Evolutionary conservation across 108 stramenopile genomes (phyloP).

Genomic region (Asterionellopsis glacialis): DNA sequence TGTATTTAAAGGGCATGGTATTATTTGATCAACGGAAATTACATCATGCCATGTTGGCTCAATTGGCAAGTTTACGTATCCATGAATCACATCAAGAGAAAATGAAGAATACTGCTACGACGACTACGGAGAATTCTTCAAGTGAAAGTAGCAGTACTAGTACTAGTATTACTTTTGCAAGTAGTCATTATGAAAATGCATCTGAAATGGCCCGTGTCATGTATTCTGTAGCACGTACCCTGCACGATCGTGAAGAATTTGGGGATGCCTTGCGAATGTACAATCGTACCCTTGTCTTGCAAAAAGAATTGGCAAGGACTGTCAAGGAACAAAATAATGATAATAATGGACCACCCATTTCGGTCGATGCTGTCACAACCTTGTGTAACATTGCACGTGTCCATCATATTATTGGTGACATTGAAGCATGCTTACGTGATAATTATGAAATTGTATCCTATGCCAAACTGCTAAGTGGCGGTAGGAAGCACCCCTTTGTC

Average conservation of each 20-base stretch:
- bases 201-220: slow-evolving; percentile 29
- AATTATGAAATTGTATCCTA: slow-evolving; percentile 20
- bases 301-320: slow-evolving; percentile 15
- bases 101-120: too few relatives aligned
- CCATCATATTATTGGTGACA: slow-evolving; percentile 33
- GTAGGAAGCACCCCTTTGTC: slow-evolving; percentile 39
- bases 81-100: too few relatives aligned
- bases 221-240: slow-evolving; percentile 33
- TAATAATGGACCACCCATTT: too few relatives aligned
- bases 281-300: slow-evolving; percentile 23
- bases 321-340: slow-evolving; percentile 7
- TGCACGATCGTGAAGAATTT: slow-evolving; percentile 46
- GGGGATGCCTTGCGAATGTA: slow-evolving; percentile 41
- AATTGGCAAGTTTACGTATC: too few relatives aligned
- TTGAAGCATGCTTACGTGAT: slow-evolving; percentile 28
- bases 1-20: too few relatives aligned
- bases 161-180: too few relatives aligned
- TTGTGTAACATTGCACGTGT: slow-evolving; percentile 39
- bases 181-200: slow-evolving; percentile 5
- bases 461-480: slow-evolving; percentile 16
- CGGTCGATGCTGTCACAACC: slow-evolving; percentile 29
- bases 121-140: too few relatives aligned
- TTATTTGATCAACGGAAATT: too few relatives aligned
- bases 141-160: too few relatives aligned
- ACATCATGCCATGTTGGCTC: too few relatives aligned